These are phyloP conservation scores for Tolypocladium ovalisporum DNA, from an alignment of 2,329 filamentous ascomycete species.

Conservation along the genomic window DNA sequence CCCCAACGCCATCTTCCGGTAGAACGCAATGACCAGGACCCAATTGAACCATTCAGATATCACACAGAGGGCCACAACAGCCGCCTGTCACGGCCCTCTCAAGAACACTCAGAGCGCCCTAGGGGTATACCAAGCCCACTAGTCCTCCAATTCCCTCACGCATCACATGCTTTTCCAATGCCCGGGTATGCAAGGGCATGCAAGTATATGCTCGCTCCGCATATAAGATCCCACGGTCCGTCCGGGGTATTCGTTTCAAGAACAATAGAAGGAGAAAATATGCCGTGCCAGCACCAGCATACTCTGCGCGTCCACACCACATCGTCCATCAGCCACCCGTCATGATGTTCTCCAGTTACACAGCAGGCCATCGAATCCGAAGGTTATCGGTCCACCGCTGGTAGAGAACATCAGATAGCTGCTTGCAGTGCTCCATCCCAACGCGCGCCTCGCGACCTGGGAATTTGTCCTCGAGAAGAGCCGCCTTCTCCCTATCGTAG, in stretches of 20 bases:
- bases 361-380: conserved; percentile 54
- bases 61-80: conserved; percentile 1
- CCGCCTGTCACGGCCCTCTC: neutral
- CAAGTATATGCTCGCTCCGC: conserved; percentile 9
- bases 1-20: conserved; percentile 5
- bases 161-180: conserved; percentile 6
- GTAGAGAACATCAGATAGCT: conserved; percentile 85
- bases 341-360: conserved; percentile 8
- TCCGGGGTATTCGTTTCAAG: conserved; percentile 5
- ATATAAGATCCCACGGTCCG: conserved; percentile 9
- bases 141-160: neutral
- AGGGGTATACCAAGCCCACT: neutral
- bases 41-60: conserved; percentile 1
- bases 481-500: conserved; percentile 34
- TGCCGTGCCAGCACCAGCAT: neutral
- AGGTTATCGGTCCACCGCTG: conserved; percentile 81
- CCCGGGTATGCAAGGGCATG: conserved; percentile 10
- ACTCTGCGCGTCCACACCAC: neutral
- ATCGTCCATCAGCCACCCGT: neutral
- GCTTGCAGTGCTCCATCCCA: conserved; percentile 87
- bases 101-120: neutral
- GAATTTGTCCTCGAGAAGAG: conserved; percentile 39
- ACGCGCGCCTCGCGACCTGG: conserved; percentile 43
- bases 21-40: neutral
- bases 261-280: neutral